These are phyloP conservation scores for Capsicum pubescens DNA, from an alignment of 257 asterid genomes.

Conservation along the genomic window DNA sequence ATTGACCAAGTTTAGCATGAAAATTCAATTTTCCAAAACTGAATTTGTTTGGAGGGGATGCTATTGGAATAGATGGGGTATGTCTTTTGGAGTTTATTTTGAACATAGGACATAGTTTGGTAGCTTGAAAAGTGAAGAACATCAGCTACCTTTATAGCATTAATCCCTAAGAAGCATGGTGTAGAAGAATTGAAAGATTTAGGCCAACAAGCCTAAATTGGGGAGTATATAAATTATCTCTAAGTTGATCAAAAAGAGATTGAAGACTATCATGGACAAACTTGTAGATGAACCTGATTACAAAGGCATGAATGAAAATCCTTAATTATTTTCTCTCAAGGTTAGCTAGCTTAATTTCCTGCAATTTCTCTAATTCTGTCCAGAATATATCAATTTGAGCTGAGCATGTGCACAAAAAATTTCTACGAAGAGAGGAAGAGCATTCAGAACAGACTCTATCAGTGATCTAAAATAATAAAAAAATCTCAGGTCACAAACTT, in stretches of 20 bases:
- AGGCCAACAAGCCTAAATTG: too few species aligned
- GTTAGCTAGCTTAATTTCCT: too few species aligned
- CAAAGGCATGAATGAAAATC: too few species aligned
- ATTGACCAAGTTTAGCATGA: neutral
- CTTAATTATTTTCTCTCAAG: too few species aligned
- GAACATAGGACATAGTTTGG: neutral
- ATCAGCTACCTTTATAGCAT: neutral
- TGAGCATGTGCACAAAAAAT: neutral
- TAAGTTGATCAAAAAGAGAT: too few species aligned
- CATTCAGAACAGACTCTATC: neutral
- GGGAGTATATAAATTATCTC: too few species aligned
- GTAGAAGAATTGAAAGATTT: too few species aligned
- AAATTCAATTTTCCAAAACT: neutral
- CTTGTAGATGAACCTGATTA: too few species aligned
- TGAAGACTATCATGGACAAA: too few species aligned
- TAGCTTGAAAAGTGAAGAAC: neutral
- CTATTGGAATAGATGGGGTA: neutral
- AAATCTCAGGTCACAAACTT: neutral
- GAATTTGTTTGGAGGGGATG: neutral
- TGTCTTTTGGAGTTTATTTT: neutral
- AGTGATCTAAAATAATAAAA: constrained; percentile 16
- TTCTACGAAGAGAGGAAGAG: neutral
- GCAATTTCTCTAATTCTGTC: too few species aligned
- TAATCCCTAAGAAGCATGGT: too few species aligned
- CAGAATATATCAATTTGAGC: too few species aligned